These are phyloP conservation scores for Neurospora crassa DNA, from an alignment of 2,329 filamentous ascomycete species.

Conservation along the genomic window DNA sequence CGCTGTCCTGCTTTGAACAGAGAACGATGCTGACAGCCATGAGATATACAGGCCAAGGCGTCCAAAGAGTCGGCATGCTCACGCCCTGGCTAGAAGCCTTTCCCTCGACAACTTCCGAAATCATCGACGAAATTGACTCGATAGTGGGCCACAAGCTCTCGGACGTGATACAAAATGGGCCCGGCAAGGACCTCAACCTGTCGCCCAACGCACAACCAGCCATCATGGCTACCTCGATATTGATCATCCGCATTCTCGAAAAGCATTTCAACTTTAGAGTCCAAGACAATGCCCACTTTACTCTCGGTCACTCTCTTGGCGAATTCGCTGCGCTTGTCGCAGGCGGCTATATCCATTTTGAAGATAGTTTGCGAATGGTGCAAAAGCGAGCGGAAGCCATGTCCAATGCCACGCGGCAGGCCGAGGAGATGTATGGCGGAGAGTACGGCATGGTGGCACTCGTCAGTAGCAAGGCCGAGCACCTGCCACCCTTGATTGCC, in stretches of 20 bases:
- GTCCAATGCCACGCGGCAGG: conserved; percentile 62
- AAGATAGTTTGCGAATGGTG: conserved; percentile 70
- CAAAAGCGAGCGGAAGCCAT: conserved; percentile 72
- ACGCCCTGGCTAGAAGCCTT: conserved; percentile 81
- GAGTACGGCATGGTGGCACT: conserved; percentile 93
- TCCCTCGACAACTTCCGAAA: conserved; percentile 62
- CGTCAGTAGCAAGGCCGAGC: conserved; percentile 70
- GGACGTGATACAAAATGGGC: conserved; percentile 67
- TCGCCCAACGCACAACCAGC: conserved; percentile 89
- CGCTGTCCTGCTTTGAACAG: conserved; percentile 5
- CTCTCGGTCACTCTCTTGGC: conserved; percentile 81
- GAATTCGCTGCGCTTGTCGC: conserved; percentile 89
- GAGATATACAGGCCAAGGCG: conserved; percentile 60
- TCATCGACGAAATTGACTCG: conserved; percentile 78
- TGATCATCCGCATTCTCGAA: conserved; percentile 82
- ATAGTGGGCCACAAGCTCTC: conserved; percentile 67
- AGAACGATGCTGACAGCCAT: neutral
- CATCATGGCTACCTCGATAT: conserved; percentile 89
- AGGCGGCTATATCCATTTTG: conserved; percentile 68
- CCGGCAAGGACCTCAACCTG: conserved; percentile 64
- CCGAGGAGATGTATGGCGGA: conserved; percentile 58
- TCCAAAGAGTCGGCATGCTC: conserved; percentile 82
- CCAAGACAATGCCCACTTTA: conserved; percentile 64
- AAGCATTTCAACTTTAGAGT: conserved; percentile 71
- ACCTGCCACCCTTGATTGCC: conserved; percentile 58